Percentiles rank a stretch among this genome's conserved stretches.
Evolutionary conservation across 495 filamentous ascomycete species (phyloP).

Genomic region (Podospora pseudocomata): DNA sequence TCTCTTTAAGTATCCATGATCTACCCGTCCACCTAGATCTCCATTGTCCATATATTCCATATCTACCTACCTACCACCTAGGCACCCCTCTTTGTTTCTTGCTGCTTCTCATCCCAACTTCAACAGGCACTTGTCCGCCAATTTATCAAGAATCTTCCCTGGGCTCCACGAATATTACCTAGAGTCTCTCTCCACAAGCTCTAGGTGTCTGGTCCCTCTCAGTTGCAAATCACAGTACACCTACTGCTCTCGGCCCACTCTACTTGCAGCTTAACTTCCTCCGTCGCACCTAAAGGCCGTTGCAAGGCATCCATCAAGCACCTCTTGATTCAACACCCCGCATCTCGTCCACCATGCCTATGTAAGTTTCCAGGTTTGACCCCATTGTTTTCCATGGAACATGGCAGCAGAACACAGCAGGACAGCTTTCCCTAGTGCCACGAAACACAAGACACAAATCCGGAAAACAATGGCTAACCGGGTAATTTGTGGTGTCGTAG

Average conservation of each 20-base stretch:
- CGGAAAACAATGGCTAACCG: constrained; percentile 14
- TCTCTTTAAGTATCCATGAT: background rate
- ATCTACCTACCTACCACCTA: background rate
- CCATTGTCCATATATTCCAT: background rate
- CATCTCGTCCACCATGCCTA: constrained; percentile 31
- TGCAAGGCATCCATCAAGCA: background rate
- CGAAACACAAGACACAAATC: constrained; percentile 16
- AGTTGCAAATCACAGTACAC: background rate
- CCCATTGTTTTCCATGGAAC: background rate
- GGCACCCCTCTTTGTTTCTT: background rate
- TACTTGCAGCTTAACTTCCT: background rate
- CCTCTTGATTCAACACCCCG: constrained; percentile 8
- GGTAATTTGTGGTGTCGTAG: constrained; percentile 42
- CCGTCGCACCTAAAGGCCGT: background rate
- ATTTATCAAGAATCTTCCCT: background rate
- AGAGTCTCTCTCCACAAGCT: background rate
- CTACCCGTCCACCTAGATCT: background rate
- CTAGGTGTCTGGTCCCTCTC: background rate
- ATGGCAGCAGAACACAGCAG: background rate
- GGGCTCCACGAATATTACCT: background rate
- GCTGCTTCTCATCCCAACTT: background rate
- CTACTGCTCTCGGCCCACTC: background rate
- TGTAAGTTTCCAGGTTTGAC: constrained; percentile 26
- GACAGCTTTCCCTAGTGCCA: constrained; percentile 15
- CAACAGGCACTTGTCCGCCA: background rate